Percentiles rank a stretch among this genome's conserved stretches.
phyloP scores from a whole-genome alignment of 495 filamentous ascomycete genomes.

The Neurospora sp. region DNA sequence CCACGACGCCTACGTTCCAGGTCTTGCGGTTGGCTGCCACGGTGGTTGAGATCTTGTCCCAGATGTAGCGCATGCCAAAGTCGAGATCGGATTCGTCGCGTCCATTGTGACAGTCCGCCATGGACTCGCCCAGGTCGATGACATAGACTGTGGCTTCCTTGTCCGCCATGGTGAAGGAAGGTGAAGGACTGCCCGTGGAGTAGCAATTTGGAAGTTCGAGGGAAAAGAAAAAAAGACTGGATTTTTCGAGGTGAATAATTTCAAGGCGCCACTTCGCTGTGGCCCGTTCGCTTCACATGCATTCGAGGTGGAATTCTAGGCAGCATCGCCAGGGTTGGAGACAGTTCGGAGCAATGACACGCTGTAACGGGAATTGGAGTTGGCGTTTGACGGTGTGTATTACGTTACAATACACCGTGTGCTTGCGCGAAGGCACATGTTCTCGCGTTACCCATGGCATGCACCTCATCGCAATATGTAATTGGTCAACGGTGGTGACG shows the following conservation, averaged over 20 bases:
- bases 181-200: neutral
- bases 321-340: conserved; percentile 13
- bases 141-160: conserved; percentile 94
- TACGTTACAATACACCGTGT: neutral
- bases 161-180: conserved; percentile 57
- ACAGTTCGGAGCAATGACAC: neutral
- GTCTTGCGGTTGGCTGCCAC: conserved; percentile 78
- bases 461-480: neutral
- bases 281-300: neutral
- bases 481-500: neutral
- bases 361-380: neutral
- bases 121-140: conserved; percentile 75
- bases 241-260: neutral
- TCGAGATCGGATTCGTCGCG: conserved; percentile 74
- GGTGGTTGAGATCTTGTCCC: conserved; percentile 86
- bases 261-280: neutral
- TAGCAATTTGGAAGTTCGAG: neutral
- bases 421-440: conserved; percentile 21
- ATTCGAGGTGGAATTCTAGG: conserved; percentile 8
- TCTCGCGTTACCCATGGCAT: conserved; percentile 10
- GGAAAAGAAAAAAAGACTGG: neutral
- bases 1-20: conserved; percentile 68
- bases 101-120: conserved; percentile 66
- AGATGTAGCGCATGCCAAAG: conserved; percentile 86
- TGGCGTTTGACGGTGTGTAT: neutral